These are phyloP conservation scores for Endocalyx cinctus DNA, from an alignment of 2,329 filamentous ascomycete genomes.

Conservation along the genomic window DNA sequence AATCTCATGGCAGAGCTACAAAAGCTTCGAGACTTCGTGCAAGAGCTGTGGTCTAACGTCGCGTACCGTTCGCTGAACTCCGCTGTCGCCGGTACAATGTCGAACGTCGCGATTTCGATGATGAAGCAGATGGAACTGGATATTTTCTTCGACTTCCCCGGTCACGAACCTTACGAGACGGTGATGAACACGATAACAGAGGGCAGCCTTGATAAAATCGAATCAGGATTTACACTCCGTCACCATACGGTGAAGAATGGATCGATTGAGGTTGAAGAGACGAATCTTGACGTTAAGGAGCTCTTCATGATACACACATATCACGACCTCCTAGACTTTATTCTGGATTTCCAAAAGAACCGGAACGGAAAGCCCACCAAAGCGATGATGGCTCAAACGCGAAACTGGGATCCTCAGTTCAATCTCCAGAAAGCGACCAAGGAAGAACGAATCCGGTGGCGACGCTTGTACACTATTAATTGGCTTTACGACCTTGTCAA, in stretches of 20 bases:
- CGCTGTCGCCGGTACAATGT: constrained; percentile 38
- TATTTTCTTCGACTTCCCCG: constrained; percentile 43
- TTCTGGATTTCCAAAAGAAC: constrained; percentile 39
- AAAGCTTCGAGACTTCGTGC: constrained; percentile 33
- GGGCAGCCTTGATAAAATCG: constrained; percentile 28
- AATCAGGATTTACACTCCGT: constrained; percentile 18
- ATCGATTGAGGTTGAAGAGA: constrained; percentile 12
- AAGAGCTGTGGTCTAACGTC: constrained; percentile 38
- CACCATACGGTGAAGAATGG: constrained; percentile 14
- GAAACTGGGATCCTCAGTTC: constrained; percentile 38
- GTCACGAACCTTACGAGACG: constrained; percentile 37
- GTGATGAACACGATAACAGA: constrained; percentile 36
- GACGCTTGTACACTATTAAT: constrained; percentile 43
- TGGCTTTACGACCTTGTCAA: constrained; percentile 50
- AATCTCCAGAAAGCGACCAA: constrained; percentile 33
- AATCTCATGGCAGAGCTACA: constrained; percentile 32
- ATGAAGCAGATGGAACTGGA: constrained; percentile 31
- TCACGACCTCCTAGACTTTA: constrained; percentile 38
- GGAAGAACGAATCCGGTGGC: constrained; percentile 39
- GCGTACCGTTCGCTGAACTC: constrained; percentile 40
- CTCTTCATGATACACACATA: constrained; percentile 39
- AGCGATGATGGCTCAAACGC: constrained; percentile 32
- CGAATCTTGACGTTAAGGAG: constrained; percentile 35
- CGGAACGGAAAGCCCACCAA: constrained; percentile 43
- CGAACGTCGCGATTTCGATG: constrained; percentile 37